Conservation (phyloP, 2,329 filamentous ascomycete genomes). For the Hyphodiscus sp. region DNA sequence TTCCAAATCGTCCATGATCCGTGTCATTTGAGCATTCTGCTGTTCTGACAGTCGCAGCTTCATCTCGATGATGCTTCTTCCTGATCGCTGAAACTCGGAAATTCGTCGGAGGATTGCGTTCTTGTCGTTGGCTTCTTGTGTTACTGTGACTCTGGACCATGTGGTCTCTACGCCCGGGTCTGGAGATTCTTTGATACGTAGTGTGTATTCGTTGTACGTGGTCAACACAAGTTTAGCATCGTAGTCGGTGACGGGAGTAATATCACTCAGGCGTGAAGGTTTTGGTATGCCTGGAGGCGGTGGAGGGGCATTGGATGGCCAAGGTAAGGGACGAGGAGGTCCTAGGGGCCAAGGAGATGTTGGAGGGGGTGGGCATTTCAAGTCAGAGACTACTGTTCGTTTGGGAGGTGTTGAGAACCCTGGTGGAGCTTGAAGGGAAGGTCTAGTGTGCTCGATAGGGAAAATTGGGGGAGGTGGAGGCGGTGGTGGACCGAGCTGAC, state of each 20-base stretch:
- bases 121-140: slow-evolving; percentile 7
- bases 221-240: slow-evolving; percentile 13
- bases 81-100: slow-evolving; percentile 1
- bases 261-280: slow-evolving; percentile 8
- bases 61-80: slow-evolving; percentile 12
- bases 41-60: slow-evolving; percentile 17
- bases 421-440: slow-evolving; percentile 1
- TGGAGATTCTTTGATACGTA: slow-evolving; percentile 8
- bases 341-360: background rate
- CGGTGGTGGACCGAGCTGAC: background rate
- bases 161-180: background rate
- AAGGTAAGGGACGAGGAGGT: background rate
- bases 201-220: slow-evolving; percentile 18
- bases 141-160: slow-evolving; percentile 14
- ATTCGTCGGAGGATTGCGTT: slow-evolving; percentile 7
- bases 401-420: background rate
- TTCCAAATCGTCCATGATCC: slow-evolving; percentile 18
- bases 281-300: background rate
- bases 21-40: slow-evolving; percentile 17
- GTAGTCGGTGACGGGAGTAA: slow-evolving; percentile 5
- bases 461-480: background rate
- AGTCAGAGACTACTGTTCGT: background rate
- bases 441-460: background rate
- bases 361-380: background rate
- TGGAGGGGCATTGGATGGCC: background rate